phyloP scores from a whole-genome alignment of 1,284 basidiomycete species.

The Fomes fomentarius region DNA sequence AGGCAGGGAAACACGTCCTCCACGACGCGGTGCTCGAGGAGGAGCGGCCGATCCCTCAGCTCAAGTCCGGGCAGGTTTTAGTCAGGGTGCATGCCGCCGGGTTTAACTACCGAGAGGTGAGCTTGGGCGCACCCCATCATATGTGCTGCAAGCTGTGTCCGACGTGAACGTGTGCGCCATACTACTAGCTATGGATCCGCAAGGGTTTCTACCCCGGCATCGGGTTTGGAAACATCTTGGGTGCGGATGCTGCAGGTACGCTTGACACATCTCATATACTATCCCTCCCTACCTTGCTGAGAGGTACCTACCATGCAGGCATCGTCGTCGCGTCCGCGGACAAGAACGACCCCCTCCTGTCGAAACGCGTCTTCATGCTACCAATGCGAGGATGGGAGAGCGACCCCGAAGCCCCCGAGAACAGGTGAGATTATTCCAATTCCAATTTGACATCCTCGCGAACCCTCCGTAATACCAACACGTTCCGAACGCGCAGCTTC shows the following conservation, averaged over 20 bases:
- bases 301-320: constrained; percentile 51
- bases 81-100: constrained; percentile 69
- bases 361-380: constrained; percentile 71
- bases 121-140: constrained; percentile 24
- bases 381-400: constrained; percentile 79
- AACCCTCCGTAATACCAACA: not conserved
- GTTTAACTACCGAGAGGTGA: constrained; percentile 83
- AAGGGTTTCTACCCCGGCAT: constrained; percentile 74
- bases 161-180: not conserved
- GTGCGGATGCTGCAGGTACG: constrained; percentile 76
- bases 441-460: no score
- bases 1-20: constrained; percentile 39
- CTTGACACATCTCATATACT: not conserved
- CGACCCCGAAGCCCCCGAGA: constrained; percentile 63
- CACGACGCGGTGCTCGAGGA: constrained; percentile 60
- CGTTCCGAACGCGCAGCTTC: constrained; percentile 42
- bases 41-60: constrained; percentile 47
- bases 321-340: constrained; percentile 61
- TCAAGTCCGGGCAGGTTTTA: constrained; percentile 60
- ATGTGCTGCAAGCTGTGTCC: not conserved
- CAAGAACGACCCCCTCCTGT: constrained; percentile 56
- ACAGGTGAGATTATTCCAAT: no score
- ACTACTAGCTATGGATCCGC: constrained; percentile 78
- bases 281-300: no score
- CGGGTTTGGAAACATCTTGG: constrained; percentile 60